Evolutionary conservation across 2,329 filamentous ascomycete species (phyloP), one percentile per base, ranked within the genome.

Genomic region (Fusarium torulosum): DNA sequence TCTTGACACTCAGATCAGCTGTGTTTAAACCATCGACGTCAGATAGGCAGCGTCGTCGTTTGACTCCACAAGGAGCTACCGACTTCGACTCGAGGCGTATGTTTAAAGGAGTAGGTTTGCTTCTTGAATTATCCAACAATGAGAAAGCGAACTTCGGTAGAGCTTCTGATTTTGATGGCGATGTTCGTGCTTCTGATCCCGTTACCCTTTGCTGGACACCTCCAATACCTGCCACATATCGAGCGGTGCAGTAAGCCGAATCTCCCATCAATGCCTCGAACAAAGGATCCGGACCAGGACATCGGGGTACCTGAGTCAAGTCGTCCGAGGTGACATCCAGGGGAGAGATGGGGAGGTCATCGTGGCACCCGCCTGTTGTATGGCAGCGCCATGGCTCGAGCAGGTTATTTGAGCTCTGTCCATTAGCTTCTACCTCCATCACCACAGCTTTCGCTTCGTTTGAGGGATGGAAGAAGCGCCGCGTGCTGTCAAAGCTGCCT

Each of bases 21-120:
- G 84, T 86, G 68, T 83, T 80, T 50, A 81, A 85, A 53, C 83
- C 87, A 61, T 90, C 88, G 42, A 90, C 85, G 66, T 91, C 88
- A 35, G 85, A 83, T 3, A 79, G 67, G 7, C 82, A 77, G 23
- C 89, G 84, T 20, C 76, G 73, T 31, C 88, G 84, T 72, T 90
- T 90, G 50, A 76, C 31, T 8, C 75, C 75, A 4, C 62, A 49
- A 8, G 44, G 45, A 14, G 20, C 14, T 2, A 15, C n/a, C 11
- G 38, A n/a, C 19, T 6, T 21, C 15, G 51, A 23, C 31, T 43
- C 52, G n/a, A 49, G 25, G 2, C 40, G 56, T 40, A 72, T 60
- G n/a, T 53, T 46, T 4, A 74, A 25, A 19, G 60, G 63, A 17
- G 66, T 55, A 9, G 13, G 23, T 25, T 49, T 53, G 4, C 23